phyloP scores from a whole-genome alignment of 768 basidiomycete species.

The Xerocomus potaroensis region DNA sequence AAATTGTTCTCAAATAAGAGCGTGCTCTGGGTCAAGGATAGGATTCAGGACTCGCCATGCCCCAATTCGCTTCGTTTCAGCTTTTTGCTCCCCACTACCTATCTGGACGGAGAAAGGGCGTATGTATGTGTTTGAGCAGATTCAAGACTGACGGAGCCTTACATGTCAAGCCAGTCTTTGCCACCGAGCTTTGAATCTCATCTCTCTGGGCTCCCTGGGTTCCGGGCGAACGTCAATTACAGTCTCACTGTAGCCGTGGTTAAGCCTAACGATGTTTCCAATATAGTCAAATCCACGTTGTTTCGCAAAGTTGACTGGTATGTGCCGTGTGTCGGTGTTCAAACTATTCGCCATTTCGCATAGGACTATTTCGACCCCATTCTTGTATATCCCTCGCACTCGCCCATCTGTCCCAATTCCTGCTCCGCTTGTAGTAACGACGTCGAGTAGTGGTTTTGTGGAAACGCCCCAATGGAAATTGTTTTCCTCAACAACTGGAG shows the following conservation, averaged over 20 bases:
- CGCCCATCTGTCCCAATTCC: slow-evolving; percentile 55
- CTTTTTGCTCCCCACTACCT: slow-evolving; percentile 54
- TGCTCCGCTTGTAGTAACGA: slow-evolving; percentile 32
- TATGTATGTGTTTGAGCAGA: slow-evolving; percentile 45
- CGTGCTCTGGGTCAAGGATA: slow-evolving; percentile 56
- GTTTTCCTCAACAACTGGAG: slow-evolving; percentile 39
- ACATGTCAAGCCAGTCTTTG: slow-evolving; percentile 43
- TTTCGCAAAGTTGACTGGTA: slow-evolving; percentile 55
- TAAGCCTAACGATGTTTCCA: slow-evolving; percentile 41
- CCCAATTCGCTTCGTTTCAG: slow-evolving; percentile 52
- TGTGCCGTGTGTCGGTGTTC: slow-evolving; percentile 17
- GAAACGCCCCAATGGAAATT: slow-evolving; percentile 47
- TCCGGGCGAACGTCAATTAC: slow-evolving; percentile 63
- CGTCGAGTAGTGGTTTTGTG: slow-evolving; percentile 37
- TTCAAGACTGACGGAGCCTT: not conserved
- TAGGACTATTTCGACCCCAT: slow-evolving; percentile 55
- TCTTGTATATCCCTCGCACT: slow-evolving; percentile 63
- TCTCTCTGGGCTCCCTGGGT: slow-evolving; percentile 68
- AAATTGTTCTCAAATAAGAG: slow-evolving; percentile 49
- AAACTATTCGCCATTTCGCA: not conserved
- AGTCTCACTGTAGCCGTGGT: slow-evolving; percentile 49
- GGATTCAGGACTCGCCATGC: slow-evolving; percentile 38
- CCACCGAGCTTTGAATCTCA: slow-evolving; percentile 70
- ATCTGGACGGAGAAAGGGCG: slow-evolving; percentile 48
- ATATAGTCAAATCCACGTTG: slow-evolving; percentile 48